phyloP scores from a whole-genome alignment of 2,329 filamentous ascomycete species.

The Leptographium lundbergii region DNA sequence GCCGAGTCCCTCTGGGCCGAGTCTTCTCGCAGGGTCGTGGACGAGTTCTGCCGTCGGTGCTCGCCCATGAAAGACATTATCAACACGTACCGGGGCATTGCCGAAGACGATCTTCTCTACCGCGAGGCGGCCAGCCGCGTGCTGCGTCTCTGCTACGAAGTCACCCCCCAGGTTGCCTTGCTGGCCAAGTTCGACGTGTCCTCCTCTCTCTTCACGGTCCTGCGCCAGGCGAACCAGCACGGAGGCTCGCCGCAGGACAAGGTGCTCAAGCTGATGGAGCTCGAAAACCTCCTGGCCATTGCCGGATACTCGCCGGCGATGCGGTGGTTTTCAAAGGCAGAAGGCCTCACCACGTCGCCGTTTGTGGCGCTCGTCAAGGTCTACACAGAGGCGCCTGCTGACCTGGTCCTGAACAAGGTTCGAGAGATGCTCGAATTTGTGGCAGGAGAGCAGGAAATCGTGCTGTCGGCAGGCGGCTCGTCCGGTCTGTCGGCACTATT shows the following conservation, averaged over 20 bases:
- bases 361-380: constrained; percentile 59
- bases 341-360: constrained; percentile 51
- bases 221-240: constrained; percentile 40
- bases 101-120: constrained; percentile 46
- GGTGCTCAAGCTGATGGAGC: constrained; percentile 54
- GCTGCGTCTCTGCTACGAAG: constrained; percentile 72
- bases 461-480: neutral
- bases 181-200: constrained; percentile 85
- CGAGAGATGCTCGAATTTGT: constrained; percentile 46
- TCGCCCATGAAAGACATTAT: constrained; percentile 76
- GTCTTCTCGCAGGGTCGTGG: constrained; percentile 52
- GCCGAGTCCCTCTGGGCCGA: constrained; percentile 48
- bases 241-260: constrained; percentile 33
- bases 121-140: constrained; percentile 68
- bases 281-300: constrained; percentile 71
- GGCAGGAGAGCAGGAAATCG: constrained; percentile 51
- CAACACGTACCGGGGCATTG: constrained; percentile 55
- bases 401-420: constrained; percentile 37
- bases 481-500: constrained; percentile 32
- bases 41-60: constrained; percentile 65
- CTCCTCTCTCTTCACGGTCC: constrained; percentile 53
- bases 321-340: constrained; percentile 76
- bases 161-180: constrained; percentile 65
- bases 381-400: constrained; percentile 33
- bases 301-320: constrained; percentile 71